Conservation (phyloP, 257 asterid genomes). For the Solanum microdontum region DNA sequence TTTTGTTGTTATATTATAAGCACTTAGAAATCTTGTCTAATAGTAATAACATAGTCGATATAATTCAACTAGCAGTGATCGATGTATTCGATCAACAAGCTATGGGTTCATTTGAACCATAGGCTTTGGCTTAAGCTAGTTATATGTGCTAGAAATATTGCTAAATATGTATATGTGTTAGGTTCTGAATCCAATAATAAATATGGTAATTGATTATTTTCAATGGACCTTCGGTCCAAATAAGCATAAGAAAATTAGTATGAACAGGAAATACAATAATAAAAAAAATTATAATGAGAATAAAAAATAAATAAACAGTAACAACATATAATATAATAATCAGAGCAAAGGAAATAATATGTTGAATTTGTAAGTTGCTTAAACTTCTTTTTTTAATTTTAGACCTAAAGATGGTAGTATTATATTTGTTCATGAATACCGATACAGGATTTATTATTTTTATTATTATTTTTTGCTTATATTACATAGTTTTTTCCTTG, state of each 20-base stretch:
- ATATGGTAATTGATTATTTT: not conserved
- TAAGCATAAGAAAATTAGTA: not conserved
- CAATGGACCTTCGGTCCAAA: not conserved
- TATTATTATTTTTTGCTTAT: not conserved
- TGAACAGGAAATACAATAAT: too few species aligned
- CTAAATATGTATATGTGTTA: not conserved
- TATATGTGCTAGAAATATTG: not conserved
- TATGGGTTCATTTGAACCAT: not conserved
- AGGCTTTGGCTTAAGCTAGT: not conserved
- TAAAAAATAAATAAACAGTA: too few species aligned
- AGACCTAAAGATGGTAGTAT: not conserved
- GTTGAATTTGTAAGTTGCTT: not conserved
- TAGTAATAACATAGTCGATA: not conserved
- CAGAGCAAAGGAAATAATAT: not conserved
- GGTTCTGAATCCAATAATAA: not conserved
- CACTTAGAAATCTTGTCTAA: not conserved
- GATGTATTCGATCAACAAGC: not conserved
- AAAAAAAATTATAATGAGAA: too few species aligned
- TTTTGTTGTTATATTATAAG: not conserved
- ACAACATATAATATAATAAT: too few species aligned
- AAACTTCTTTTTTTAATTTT: not conserved
- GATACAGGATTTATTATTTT: not conserved
- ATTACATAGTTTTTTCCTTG: not conserved
- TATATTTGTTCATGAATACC: not conserved
- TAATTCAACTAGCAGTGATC: not conserved